Base-by-base conservation (phyloP, 1,284 basidiomycete genomes). In the Testicularia cyperi region DNA sequence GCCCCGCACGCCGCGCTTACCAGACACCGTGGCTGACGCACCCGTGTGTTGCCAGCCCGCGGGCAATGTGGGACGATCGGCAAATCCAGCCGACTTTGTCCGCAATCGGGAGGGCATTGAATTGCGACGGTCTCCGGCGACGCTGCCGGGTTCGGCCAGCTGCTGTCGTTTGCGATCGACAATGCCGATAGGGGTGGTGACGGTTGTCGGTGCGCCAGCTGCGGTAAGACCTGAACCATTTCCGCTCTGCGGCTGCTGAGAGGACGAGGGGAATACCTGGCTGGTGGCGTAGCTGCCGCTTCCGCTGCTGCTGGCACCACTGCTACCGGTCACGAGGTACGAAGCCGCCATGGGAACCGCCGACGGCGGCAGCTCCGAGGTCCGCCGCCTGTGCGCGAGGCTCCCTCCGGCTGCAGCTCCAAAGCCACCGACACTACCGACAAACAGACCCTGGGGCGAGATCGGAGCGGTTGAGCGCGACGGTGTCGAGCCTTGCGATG, bases 401-500 rank as follows among this genome's bases (percentile, higher is more conserved):
- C 20, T 30, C n/a, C n/a, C n/a, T n/a, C n/a, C n/a, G n/a, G n/a
- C n/a, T n/a, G n/a, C n/a, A n/a, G n/a, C n/a, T n/a, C n/a, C n/a
- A n/a, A n/a, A n/a, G n/a, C n/a, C n/a, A n/a, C n/a, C n/a, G n/a
- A n/a, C n/a, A n/a, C n/a, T n/a, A n/a, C n/a, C n/a, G 14, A 41
- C 25, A 5, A 51, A 34, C 27, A 44, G 45, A 29, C 77, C 83
- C 10, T 88, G 84, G 1, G 88, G 88, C 8, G 87, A 83, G 5
- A 89, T 84, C 8, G 83, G 82, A 12, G 70, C 85, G 84, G 26
- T 85, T 80, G 66, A 62, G 18, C 90, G 84, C 5, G 90, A 94
- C 1, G 89, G 89, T 7, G 88, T 92, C 2, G 90, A 95, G 2
- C 89, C 88, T 26, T 92, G 87, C 1, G 91, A 94, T 3, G 91